Percentiles rank a stretch among this genome's conserved stretches.
Evolutionary conservation across 306 rosid species (phyloP).

Genomic region (Benincasa hispida): DNA sequence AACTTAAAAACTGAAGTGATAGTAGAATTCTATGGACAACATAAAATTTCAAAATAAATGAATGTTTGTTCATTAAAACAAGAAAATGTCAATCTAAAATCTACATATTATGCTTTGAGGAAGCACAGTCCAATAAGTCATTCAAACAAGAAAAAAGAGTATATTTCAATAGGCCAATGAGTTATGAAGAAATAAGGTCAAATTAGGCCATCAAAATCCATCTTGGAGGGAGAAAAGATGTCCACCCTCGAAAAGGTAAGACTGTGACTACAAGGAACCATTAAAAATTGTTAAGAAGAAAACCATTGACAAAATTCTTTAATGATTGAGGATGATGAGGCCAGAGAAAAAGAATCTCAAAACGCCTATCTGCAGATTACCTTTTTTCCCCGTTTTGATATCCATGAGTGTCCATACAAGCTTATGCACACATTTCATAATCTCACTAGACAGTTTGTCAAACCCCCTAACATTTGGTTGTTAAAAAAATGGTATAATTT

Average conservation of each 20-base stretch:
- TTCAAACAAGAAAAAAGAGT: background rate
- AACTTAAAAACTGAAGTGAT: background rate
- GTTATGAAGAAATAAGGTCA: background rate
- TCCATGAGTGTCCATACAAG: background rate
- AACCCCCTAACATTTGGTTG: background rate
- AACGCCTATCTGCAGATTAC: background rate
- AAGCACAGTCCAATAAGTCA: background rate
- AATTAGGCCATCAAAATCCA: background rate
- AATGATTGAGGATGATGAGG: background rate
- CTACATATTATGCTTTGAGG: background rate
- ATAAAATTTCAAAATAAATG: background rate
- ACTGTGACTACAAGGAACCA: background rate
- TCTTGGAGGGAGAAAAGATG: background rate
- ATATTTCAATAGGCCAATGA: background rate
- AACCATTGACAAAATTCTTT: background rate
- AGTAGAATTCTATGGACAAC: background rate
- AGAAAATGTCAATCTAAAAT: background rate
- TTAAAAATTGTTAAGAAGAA: background rate
- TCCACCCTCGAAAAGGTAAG: background rate
- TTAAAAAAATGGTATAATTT: background rate
- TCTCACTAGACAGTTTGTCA: background rate
- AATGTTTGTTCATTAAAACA: background rate
- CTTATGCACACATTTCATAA: background rate
- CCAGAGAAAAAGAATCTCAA: background rate
- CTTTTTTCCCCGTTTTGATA: background rate